These are phyloP conservation scores for Metschnikowia corniflorae DNA, from an alignment of 805 yeast genomes.

Conservation along the genomic window DNA sequence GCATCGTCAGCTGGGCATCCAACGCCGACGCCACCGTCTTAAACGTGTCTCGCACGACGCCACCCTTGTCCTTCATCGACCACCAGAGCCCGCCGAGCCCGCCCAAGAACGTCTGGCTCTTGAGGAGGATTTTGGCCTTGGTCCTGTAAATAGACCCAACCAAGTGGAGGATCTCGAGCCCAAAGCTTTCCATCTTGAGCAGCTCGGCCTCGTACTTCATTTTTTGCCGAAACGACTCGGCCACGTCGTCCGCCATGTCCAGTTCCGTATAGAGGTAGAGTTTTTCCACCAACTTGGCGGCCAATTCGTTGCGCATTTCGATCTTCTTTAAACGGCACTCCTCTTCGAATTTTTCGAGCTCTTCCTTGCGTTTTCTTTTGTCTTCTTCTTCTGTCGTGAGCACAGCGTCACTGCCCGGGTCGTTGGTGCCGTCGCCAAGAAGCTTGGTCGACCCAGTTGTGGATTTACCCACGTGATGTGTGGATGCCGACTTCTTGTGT, in stretches of 20 bases:
- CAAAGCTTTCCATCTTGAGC: conserved; percentile 78
- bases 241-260: conserved; percentile 43
- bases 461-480: neutral
- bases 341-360: conserved; percentile 67
- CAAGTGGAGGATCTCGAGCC: conserved; percentile 74
- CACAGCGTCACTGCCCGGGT: neutral
- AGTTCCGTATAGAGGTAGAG: conserved; percentile 44
- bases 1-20: conserved; percentile 77
- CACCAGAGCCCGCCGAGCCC: conserved; percentile 63
- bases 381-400: conserved; percentile 38
- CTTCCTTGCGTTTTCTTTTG: conserved; percentile 45
- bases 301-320: conserved; percentile 60
- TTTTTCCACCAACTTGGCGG: conserved; percentile 50
- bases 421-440: conserved; percentile 15
- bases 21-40: conserved; percentile 68
- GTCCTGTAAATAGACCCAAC: conserved; percentile 67
- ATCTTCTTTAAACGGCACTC: conserved; percentile 67
- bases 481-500: neutral
- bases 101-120: conserved; percentile 60
- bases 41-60: conserved; percentile 68
- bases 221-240: conserved; percentile 53
- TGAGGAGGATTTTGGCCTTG: conserved; percentile 61
- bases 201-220: conserved; percentile 79
- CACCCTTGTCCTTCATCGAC: conserved; percentile 69
- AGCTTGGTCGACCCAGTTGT: conserved; percentile 7